Conservation (phyloP, 2,329 filamentous ascomycete species). For the Arthroderma uncinatum region DNA sequence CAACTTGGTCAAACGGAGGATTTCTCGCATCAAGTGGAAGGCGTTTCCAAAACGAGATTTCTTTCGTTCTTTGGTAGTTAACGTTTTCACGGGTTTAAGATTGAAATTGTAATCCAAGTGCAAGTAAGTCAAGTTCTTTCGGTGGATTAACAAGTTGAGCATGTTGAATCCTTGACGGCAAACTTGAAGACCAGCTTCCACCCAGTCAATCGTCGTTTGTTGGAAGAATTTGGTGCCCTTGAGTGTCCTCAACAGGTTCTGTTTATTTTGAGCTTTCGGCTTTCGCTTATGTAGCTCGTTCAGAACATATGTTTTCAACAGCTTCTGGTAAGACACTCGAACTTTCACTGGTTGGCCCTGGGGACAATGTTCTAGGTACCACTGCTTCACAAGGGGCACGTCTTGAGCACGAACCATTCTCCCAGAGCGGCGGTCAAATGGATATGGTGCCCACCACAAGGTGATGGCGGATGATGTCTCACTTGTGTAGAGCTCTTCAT, state of each 20-base stretch:
- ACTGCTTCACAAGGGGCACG: slow-evolving; percentile 93
- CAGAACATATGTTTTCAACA: slow-evolving; percentile 88
- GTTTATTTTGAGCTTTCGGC: slow-evolving; percentile 90
- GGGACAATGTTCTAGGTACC: slow-evolving; percentile 94
- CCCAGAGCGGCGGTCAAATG: slow-evolving; percentile 86
- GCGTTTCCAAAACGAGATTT: slow-evolving; percentile 99
- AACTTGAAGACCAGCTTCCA: slow-evolving; percentile 94
- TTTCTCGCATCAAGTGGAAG: slow-evolving; percentile 98
- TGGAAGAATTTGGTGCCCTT: slow-evolving; percentile 99
- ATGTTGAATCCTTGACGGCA: slow-evolving; percentile 99
- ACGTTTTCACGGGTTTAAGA: slow-evolving; percentile 93
- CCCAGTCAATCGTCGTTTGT: slow-evolving; percentile 98
- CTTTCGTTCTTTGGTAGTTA: slow-evolving; percentile 98
- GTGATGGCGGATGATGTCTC: slow-evolving; percentile 86
- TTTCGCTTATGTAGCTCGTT: slow-evolving; percentile 95
- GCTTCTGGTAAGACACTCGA: slow-evolving; percentile 93
- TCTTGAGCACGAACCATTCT: slow-evolving; percentile 96
- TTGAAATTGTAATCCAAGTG: slow-evolving; percentile 99
- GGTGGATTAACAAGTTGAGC: slow-evolving; percentile 92
- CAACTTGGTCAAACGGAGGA: slow-evolving; percentile 85
- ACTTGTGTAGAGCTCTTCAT: slow-evolving; percentile 77
- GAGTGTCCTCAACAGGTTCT: slow-evolving; percentile 76
- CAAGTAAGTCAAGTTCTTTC: slow-evolving; percentile 95
- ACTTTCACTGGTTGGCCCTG: slow-evolving; percentile 90
- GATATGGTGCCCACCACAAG: slow-evolving; percentile 96